Base-by-base conservation (phyloP, 305 asterid species). In the Caryopteris hybrid region DNA sequence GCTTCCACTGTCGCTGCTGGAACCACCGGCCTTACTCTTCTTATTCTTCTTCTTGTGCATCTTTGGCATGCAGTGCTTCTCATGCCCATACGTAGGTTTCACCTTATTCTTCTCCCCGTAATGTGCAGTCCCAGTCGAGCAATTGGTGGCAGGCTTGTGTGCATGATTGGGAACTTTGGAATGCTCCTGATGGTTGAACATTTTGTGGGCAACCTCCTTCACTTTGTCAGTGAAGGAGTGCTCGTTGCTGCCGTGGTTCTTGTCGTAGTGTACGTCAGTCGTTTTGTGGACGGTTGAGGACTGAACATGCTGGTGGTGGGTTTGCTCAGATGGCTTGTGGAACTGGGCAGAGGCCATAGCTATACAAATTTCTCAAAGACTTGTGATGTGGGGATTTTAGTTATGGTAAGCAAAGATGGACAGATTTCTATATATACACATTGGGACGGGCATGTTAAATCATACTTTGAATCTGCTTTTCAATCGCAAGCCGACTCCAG, bases 331-430 rank as follows among this genome's bases (percentile, higher is more conserved):
- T 13, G 77, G 79, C 66, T 61, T 66, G 29, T 62, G 54, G 52
- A 64, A 23, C 61, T 76, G 80, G 54, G 36, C 45, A 8, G 80
- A 74, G 17, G 81, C 81, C 84, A 79, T 81, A 6, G 42, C 82
- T 66, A 73, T 80, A 0, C 20, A 18, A 9, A 11, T 6, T 14
- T 43, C 50, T 18, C 17, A 18, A 3, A 20, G 34, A 2, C 4
- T 18, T 10, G 14, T 18, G 17, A 12, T 9, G 10, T 20, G 53
- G 64, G 33, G 68, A 21, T 25, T 61, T 42, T 42, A n/a, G n/a
- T n/a, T n/a, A 8, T 71, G 60, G 3, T 54, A 8, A 22, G 61
- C 34, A 9, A 11, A 25, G 23, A 65, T 41, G 16, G 11, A 14
- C 31, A 34, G 51, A 31, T 13, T 23, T n/a, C 25, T 6, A 43